Base-by-base conservation (phyloP, 2,329 filamentous ascomycete genomes). In the Tolypocladium cylindrosporum region DNA sequence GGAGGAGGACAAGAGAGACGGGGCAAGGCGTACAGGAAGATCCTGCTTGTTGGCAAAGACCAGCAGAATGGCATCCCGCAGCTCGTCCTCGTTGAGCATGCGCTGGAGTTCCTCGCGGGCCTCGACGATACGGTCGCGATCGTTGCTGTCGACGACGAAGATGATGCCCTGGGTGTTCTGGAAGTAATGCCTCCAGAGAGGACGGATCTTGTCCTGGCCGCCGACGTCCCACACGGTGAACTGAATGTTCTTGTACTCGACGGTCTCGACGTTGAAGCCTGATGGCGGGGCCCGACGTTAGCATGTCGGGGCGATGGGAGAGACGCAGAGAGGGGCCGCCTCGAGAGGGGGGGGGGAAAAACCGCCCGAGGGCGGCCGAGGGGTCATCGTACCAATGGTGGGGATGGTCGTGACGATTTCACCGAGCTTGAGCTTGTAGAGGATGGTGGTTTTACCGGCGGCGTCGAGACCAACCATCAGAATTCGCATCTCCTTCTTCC, bases 11-110 rank as follows among this genome's bases (percentile, higher is more conserved):
- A 3, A 27, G 4, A n/a, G 8, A 4, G 39, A 42, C 21, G 31
- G 10, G 57, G 57, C 43, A 42, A 57, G 59, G 83, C 91, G 76
- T 82, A 97, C 94, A 69, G 89, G 88, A 77, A 97, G 81, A 92
- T 99, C 94, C 84, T 99, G 94, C 85, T 99, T 99, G 87, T 99
- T 99, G 79, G 94, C 94, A 72, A 99, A 99, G 71, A 99, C 93
- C 71, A 99, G 81, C 68, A 99, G 85, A 69, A 97, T 87, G 66
- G 94, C 94, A 75, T 99, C 94, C 75, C 93, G 90, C 77, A 99
- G 91, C 82, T 99, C 94, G 67, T 96, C 90, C 79, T 99, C 94
- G 79, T 97, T 96, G 76, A 99, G 86, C 86, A 99, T 99, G 75
- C 94, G 89, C 78, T 96, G 90, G 72, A 99, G 83, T 79, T 99